Evolutionary conservation across 2,329 filamentous ascomycete genomes (phyloP).

Genomic region (Iodosphaeria phyllophila): DNA sequence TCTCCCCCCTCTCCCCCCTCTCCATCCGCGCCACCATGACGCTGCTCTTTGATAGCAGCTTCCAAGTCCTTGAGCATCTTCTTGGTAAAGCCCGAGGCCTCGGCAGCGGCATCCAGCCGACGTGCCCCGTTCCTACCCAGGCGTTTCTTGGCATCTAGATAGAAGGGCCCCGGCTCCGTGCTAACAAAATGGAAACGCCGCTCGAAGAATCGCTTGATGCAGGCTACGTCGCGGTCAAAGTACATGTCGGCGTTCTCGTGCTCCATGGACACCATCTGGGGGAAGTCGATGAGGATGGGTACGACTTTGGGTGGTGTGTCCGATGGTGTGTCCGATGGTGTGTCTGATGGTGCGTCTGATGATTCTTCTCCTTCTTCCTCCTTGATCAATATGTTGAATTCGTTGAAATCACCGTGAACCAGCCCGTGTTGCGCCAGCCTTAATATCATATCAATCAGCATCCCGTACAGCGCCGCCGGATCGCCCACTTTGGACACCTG

Average conservation of each 20-base stretch:
- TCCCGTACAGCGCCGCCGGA: constrained; percentile 73
- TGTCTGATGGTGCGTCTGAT: too few relatives aligned
- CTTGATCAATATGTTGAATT: constrained; percentile 94
- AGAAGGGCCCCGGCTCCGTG: constrained; percentile 69
- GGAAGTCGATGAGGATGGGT: constrained; percentile 90
- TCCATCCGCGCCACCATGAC: constrained; percentile 21
- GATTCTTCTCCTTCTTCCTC: constrained; percentile 30
- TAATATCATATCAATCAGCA: constrained; percentile 74
- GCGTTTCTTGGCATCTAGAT: constrained; percentile 62
- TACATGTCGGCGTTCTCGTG: constrained; percentile 92
- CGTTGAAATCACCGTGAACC: constrained; percentile 97
- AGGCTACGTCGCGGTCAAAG: constrained; percentile 89
- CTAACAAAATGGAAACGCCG: constrained; percentile 75
- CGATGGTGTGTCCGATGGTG: too few relatives aligned
- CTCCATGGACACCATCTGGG: constrained; percentile 93
- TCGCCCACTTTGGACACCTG: constrained; percentile 74
- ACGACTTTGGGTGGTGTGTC: constrained; percentile 46
- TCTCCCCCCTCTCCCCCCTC: constrained; percentile 18
- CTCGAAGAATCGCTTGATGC: constrained; percentile 87
- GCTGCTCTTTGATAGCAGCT: constrained; percentile 69
- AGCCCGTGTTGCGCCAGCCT: constrained; percentile 69
- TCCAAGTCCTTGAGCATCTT: constrained; percentile 95
- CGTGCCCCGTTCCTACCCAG: constrained; percentile 44
- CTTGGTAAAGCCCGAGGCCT: constrained; percentile 87
- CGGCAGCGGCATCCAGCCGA: constrained; percentile 70